Evolutionary conservation across 805 yeast species (phyloP), one percentile per base, ranked within the genome.

Genomic region (Pichia cephalocereana): DNA sequence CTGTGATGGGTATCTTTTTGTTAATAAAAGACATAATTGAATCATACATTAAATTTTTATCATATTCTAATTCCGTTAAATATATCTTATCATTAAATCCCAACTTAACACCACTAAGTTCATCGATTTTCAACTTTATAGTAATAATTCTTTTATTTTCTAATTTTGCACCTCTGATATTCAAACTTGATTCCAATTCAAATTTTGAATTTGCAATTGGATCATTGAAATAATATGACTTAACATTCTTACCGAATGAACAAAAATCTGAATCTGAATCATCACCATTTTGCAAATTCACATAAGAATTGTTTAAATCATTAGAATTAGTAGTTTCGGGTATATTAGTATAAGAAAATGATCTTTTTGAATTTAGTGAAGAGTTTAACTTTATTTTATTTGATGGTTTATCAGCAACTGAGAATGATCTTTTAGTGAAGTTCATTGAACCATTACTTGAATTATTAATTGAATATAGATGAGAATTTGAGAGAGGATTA

Each of bases 81-180:
- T 61, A 57, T 11, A 59, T 59, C 28, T 57, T 57, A 28, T 54
- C 52, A 46, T 64, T 43, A 4, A 52, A 30, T 4, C 47, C 47
- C 14, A 60, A 37, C n/a, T 47, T 49, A 23, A 56, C 38, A 15
- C 43, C 49, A 28, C 52, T 41, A 3, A 41, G 36, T 41, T 60
- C 65, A 30, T 30, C 43, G 14, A 62, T 55, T 42, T 55, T 60
- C 8, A 54, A 19, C 42, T 51, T 54, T 19, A 53, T 19, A 3
- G 37, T 49, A 11, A 47, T 23, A 1, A 23, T 4, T 23, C 26
- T 23, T 23, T 5, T 23, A 23, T 23, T 23, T 23, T 23, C 26
- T 23, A 23, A 23, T 4, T 23, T 30, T 7, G 14, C 8, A 30
- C 6, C 8, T 6, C 8, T 8, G 14, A 9, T 10, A 30, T 30